Conservation (phyloP, 495 filamentous ascomycete genomes). For the Pyronema omphalodes region DNA sequence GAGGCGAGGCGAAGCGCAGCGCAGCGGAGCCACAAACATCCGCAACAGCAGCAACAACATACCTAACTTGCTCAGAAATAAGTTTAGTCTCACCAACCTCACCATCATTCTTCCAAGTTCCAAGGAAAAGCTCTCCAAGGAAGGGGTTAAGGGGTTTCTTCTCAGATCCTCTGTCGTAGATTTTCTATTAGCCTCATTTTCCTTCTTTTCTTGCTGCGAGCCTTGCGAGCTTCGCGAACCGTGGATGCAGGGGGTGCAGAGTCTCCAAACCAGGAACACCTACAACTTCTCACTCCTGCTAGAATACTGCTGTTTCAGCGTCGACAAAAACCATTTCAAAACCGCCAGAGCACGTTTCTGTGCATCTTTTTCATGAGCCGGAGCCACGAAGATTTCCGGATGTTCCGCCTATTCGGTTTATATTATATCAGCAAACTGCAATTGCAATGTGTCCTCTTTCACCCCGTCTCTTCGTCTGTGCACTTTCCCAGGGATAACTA, state of each 20-base stretch:
- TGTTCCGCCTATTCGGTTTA: conserved; percentile 45
- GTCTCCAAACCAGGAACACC: neutral
- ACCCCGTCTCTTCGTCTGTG: too few species aligned
- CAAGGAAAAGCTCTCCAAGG: conserved; percentile 77
- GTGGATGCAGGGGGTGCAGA: neutral
- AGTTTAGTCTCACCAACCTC: conserved; percentile 26
- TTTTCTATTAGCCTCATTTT: neutral
- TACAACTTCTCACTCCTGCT: conserved; percentile 65
- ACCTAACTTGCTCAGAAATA: conserved; percentile 71
- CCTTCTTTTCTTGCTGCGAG: neutral
- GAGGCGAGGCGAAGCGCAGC: neutral
- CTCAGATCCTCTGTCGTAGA: conserved; percentile 52
- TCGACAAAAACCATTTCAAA: conserved; percentile 92
- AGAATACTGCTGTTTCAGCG: conserved; percentile 85
- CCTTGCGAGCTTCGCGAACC: too few species aligned
- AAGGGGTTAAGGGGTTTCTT: conserved; percentile 95
- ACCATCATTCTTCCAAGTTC: conserved; percentile 60
- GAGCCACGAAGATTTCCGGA: conserved; percentile 69
- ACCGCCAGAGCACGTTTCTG: conserved; percentile 73
- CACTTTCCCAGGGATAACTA: conserved; percentile 1
- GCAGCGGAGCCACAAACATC: too few species aligned
- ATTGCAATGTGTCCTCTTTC: neutral
- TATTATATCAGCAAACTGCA: conserved; percentile 4
- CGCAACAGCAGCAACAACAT: conserved; percentile 8
- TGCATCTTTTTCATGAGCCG: conserved; percentile 60